Evolutionary conservation across 345 rosid species (phyloP).

Genomic region (Clausena lansium): DNA sequence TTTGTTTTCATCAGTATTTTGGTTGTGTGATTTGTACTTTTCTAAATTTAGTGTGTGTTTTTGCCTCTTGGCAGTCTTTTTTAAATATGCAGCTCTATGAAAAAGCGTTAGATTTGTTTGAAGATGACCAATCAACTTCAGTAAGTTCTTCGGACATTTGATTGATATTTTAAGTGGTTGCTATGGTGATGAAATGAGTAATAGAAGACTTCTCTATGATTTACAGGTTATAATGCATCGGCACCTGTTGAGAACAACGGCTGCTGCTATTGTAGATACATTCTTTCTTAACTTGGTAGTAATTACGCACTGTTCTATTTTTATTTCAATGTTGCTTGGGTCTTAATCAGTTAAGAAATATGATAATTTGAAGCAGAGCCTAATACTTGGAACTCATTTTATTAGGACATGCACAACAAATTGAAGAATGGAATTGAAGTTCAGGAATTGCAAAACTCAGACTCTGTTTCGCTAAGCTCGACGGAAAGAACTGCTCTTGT

Average conservation of each 20-base stretch:
- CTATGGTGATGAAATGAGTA: conserved; percentile 24
- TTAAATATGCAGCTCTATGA: conserved; percentile 89
- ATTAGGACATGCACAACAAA: conserved; percentile 72
- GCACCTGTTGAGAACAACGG: conserved; percentile 83
- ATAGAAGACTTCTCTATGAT: conserved; percentile 21
- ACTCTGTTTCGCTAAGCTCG: conserved; percentile 43
- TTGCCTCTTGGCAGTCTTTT: conserved; percentile 60
- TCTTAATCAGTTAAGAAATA: conserved; percentile 15
- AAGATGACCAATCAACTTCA: conserved; percentile 81
- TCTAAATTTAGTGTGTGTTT: conserved; percentile 11
- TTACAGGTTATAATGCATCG: conserved; percentile 81
- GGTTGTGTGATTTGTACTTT: background rate
- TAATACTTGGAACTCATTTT: conserved; percentile 17
- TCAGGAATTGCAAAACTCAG: conserved; percentile 57
- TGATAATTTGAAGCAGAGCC: conserved; percentile 3
- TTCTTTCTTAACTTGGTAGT: conserved; percentile 74
- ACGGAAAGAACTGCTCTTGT: conserved; percentile 73
- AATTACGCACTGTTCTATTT: conserved; percentile 11
- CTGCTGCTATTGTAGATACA: conserved; percentile 63
- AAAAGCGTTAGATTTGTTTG: conserved; percentile 84
- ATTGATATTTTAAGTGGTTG: background rate
- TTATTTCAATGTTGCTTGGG: conserved; percentile 4
- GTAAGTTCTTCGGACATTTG: conserved; percentile 49
- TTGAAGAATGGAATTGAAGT: conserved; percentile 74
- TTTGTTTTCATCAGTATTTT: conserved; percentile 10